phyloP scores from a whole-genome alignment of 1,284 basidiomycete genomes.

The Testicularia cyperi region DNA sequence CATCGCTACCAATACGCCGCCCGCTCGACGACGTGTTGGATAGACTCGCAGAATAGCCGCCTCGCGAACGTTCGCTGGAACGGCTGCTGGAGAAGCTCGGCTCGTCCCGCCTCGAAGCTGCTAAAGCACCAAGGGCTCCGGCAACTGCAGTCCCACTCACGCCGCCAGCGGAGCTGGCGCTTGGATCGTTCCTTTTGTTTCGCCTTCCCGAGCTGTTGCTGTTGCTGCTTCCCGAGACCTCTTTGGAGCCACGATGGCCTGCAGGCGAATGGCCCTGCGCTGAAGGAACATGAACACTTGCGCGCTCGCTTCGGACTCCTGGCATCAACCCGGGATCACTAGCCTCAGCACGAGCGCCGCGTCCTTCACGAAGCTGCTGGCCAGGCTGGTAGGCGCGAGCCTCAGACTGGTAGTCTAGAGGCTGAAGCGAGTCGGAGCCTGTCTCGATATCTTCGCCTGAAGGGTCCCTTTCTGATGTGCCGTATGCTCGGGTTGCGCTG shows the following conservation, averaged over 20 bases:
- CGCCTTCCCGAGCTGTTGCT: too few species aligned
- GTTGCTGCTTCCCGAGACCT: slow-evolving; percentile 21
- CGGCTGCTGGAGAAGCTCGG: slow-evolving; percentile 19
- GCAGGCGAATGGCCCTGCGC: slow-evolving; percentile 23
- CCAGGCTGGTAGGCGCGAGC: slow-evolving; percentile 11
- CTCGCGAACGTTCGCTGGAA: slow-evolving; percentile 15
- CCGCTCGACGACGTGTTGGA: slow-evolving; percentile 25
- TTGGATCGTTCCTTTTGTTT: too few species aligned
- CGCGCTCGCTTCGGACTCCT: slow-evolving; percentile 33
- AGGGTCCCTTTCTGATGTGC: slow-evolving; percentile 7
- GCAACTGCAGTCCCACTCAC: background rate
- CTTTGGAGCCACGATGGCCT: slow-evolving; percentile 13
- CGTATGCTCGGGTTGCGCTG: background rate
- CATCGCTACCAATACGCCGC: slow-evolving; percentile 16
- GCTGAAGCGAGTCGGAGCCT: too few species aligned
- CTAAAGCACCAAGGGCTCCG: background rate
- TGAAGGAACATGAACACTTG: slow-evolving; percentile 30
- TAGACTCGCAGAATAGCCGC: slow-evolving; percentile 32
- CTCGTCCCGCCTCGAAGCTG: slow-evolving; percentile 7
- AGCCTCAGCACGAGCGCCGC: slow-evolving; percentile 8
- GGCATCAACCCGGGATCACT: slow-evolving; percentile 23
- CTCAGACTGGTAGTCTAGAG: too few species aligned
- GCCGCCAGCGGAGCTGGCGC: too few species aligned
- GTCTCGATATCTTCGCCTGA: slow-evolving; percentile 18
- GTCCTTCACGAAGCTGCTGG: slow-evolving; percentile 5